These are phyloP conservation scores for Pistacia atlantica DNA, from an alignment of 345 rosid species.

Conservation along the genomic window DNA sequence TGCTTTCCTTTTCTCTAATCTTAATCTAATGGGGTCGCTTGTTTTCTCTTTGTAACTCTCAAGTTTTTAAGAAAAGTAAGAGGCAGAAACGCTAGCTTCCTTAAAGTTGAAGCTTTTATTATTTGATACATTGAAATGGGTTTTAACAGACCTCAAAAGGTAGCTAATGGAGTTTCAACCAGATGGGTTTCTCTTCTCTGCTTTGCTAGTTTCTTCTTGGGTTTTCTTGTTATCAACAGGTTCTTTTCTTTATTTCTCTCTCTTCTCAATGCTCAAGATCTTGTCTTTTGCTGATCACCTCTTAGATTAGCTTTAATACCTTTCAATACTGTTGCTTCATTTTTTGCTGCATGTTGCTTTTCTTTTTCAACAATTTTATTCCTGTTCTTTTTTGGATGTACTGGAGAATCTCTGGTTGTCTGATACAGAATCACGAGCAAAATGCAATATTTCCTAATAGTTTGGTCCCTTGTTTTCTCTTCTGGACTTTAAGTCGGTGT, in stretches of 20 bases:
- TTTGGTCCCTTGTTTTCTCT: constrained; percentile 18
- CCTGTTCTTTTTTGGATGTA: background rate
- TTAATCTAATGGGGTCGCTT: constrained; percentile 29
- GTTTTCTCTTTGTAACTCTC: constrained; percentile 22
- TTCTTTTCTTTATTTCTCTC: constrained; percentile 24
- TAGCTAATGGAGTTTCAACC: constrained; percentile 63
- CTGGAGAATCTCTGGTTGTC: constrained; percentile 18
- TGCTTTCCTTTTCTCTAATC: constrained; percentile 24
- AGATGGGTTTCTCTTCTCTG: constrained; percentile 68
- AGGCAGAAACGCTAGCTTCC: constrained; percentile 29
- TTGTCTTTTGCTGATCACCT: constrained; percentile 30
- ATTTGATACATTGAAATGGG: constrained; percentile 43
- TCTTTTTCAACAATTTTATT: background rate
- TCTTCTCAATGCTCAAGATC: constrained; percentile 38
- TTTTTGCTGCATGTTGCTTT: background rate
- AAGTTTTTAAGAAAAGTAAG: background rate
- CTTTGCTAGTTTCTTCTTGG: constrained; percentile 75
- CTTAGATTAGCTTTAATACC: constrained; percentile 16
- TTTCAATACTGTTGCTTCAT: constrained; percentile 1
- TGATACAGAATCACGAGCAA: constrained; percentile 15
- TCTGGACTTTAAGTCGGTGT: constrained; percentile 14
- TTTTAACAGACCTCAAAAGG: constrained; percentile 57
- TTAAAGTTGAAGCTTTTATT: constrained; percentile 29
- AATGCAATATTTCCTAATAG: constrained; percentile 13
- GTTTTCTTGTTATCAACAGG: constrained; percentile 77